Evolutionary conservation across 2,329 filamentous ascomycete genomes (phyloP).

Genomic region (Exophiala xenobiotica): DNA sequence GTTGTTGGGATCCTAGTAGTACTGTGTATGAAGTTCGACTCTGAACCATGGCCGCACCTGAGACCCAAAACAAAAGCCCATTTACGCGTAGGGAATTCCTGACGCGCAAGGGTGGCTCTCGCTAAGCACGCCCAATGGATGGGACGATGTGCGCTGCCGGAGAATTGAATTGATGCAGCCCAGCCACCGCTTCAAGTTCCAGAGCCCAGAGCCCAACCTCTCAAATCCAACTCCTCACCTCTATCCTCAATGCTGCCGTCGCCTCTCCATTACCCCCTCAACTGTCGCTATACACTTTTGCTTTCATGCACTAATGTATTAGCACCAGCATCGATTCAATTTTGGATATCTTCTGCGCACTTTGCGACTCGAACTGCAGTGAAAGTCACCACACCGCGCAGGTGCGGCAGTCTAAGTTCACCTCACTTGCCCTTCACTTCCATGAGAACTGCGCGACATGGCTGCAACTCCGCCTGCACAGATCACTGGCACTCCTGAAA

Average conservation of each 20-base stretch:
- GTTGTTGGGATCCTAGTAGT: not conserved
- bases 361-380: not conserved
- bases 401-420: slow-evolving; percentile 5
- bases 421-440: slow-evolving; percentile 14
- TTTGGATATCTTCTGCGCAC: not conserved
- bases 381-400: not conserved
- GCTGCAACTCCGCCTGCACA: slow-evolving; percentile 47
- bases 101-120: no score
- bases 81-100: slow-evolving; percentile 3
- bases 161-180: not conserved
- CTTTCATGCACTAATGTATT: not conserved
- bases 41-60: not conserved
- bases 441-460: slow-evolving; percentile 34
- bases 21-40: not conserved
- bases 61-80: slow-evolving; percentile 1
- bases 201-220: not conserved
- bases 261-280: not conserved
- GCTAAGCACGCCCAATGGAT: no score
- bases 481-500: slow-evolving; percentile 29
- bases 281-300: not conserved
- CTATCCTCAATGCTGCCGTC: not conserved
- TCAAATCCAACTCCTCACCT: not conserved
- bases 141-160: no score
- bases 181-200: slow-evolving; percentile 4
- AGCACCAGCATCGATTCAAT: not conserved